Evolutionary conservation across 2,329 filamentous ascomycete species (phyloP).

Genomic region (Ceratocystis variospora): DNA sequence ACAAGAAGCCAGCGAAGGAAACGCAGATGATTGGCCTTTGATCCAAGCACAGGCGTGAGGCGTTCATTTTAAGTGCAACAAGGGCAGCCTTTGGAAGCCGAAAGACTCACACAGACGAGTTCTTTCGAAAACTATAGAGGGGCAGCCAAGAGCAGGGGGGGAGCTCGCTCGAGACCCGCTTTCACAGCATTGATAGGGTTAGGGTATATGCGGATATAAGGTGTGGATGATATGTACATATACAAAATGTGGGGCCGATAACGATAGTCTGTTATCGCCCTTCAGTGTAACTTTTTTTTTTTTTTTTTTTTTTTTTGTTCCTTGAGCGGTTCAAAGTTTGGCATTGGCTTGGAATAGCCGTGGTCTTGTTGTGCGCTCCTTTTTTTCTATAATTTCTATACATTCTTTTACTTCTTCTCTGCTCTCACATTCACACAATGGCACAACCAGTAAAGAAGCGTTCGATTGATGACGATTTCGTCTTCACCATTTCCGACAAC

Average conservation of each 20-base stretch:
- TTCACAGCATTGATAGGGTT: not conserved
- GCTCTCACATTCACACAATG: constrained; percentile 27
- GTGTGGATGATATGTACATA: too few relatives aligned
- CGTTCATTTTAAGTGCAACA: not conserved
- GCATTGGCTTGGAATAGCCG: constrained; percentile 1
- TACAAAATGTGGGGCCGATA: not conserved
- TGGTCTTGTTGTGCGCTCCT: constrained; percentile 1
- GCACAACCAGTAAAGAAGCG: constrained; percentile 38
- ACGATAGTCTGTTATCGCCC: not conserved
- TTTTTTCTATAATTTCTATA: not conserved
- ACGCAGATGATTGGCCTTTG: constrained; percentile 8
- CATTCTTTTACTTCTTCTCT: constrained; percentile 11
- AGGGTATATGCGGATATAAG: too few relatives aligned
- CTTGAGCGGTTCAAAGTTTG: not conserved
- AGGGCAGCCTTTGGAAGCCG: constrained; percentile 11
- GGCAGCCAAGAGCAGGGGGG: not conserved
- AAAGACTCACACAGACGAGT: not conserved
- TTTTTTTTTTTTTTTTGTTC: constrained; percentile 10
- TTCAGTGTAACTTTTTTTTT: constrained; percentile 10
- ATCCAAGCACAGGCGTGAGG: constrained; percentile 10
- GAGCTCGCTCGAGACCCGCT: not conserved
- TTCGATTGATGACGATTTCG: constrained; percentile 41
- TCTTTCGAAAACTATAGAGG: too few relatives aligned
- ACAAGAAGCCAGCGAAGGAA: constrained; percentile 6
- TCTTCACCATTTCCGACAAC: constrained; percentile 46